Evolutionary conservation across 257 asterid species (phyloP), one percentile per base, ranked within the genome.

Genomic region (Primulina tabacum): DNA sequence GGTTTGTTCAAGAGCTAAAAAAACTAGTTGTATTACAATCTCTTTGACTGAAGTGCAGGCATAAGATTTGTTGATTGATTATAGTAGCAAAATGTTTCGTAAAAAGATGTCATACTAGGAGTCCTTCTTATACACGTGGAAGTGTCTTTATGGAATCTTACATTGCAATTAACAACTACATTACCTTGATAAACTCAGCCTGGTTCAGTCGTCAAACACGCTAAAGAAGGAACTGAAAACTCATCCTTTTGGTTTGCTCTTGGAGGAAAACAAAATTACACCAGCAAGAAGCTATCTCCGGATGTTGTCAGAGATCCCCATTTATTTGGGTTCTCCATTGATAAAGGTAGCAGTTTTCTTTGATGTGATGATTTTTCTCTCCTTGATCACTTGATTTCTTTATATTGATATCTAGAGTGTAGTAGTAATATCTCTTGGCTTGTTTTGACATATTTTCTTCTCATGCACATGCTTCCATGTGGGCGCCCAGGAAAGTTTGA

Each of bases 211-310:
- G 38, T 87, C 73, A 93, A 93, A 77, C 90, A 90, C 82, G 77
- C 95, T 67, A 93, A 93, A 87, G 99, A 93, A 85, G 99, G 99
- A 81, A 93, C 96, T 3, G 99, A 93, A 86, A 90, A 85, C 82
- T 87, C 97, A 6, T 61, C 92, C 60, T 93, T 93, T 80, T 93
- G 99, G 99, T 82, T 83, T 81, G 92, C 96, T 71, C 80, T 93
- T 34, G 99, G 99, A 74, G 99, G 97, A 56, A 90, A 93, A 80
- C 95, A 89, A 85, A 84, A 78, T 70, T 90, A 87, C 80, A 83
- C 89, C 71, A 89, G 91, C 86, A 90, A 87, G 85, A 87, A 89
- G 80, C 56, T 77, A 37, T 18, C 81, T 9, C 78, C 79, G 18
- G 99, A 93, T 77, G 76, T 76, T 70, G 67, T 77, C 73, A 84